These are phyloP conservation scores for Wallacemonas sp. DNA, from an alignment of 208 protist genomes.

Conservation along the genomic window DNA sequence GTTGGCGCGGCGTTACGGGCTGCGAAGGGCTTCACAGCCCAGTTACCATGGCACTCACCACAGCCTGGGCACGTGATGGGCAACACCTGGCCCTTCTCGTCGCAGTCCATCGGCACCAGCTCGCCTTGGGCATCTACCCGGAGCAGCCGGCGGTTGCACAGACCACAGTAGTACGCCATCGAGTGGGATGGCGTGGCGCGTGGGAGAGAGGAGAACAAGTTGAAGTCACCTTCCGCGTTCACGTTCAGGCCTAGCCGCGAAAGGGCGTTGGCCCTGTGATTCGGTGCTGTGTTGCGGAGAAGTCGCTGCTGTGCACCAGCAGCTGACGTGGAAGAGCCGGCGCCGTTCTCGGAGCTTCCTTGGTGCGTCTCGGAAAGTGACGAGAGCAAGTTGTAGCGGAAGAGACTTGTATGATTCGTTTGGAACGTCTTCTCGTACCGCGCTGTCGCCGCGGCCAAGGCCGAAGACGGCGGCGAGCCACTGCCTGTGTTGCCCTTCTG, in stretches of 20 bases:
- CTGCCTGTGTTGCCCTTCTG: background rate
- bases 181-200: slow-evolving; percentile 3
- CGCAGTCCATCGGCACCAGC: slow-evolving; percentile 74
- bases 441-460: slow-evolving; percentile 4
- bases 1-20: background rate
- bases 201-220: background rate
- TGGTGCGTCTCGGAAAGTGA: background rate
- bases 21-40: slow-evolving; percentile 59
- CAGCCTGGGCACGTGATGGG: slow-evolving; percentile 84
- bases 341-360: background rate
- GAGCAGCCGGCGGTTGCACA: slow-evolving; percentile 65
- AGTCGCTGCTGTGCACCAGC: background rate
- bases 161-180: slow-evolving; percentile 71
- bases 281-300: background rate
- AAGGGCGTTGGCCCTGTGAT: background rate
- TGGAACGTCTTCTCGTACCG: slow-evolving; percentile 10
- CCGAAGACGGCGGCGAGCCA: background rate
- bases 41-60: slow-evolving; percentile 64
- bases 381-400: slow-evolving; percentile 10
- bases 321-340: background rate
- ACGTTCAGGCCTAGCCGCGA: slow-evolving; percentile 2
- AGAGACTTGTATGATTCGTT: slow-evolving; percentile 3
- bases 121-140: slow-evolving; percentile 77
- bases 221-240: slow-evolving; percentile 11
- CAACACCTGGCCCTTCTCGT: slow-evolving; percentile 53